Percentiles rank a stretch among this genome's conserved stretches.
Conservation (phyloP, 2,329 filamentous ascomycete genomes). For the Fusarium sublunatum region DNA sequence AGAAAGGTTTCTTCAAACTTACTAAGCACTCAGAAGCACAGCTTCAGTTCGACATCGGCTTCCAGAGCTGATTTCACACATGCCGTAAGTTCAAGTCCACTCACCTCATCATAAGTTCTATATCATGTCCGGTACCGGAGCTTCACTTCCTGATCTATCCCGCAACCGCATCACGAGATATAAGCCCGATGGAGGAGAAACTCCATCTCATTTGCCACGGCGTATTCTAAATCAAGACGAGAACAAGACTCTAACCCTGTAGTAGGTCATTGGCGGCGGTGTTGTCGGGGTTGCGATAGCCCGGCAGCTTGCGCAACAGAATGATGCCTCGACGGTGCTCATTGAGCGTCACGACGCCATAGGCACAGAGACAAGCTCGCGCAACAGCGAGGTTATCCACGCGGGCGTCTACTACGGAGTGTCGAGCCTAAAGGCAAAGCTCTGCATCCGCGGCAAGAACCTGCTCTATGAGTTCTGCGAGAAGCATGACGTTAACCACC, state of each 20-base stretch:
- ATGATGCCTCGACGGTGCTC: conserved; percentile 75
- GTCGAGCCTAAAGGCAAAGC: conserved; percentile 79
- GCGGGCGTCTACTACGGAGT: conserved; percentile 91
- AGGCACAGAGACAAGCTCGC: conserved; percentile 87
- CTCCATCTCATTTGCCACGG: neutral
- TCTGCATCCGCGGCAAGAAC: conserved; percentile 82
- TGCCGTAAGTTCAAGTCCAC: conserved; percentile 50
- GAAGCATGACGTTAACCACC: conserved; percentile 73
- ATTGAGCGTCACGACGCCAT: conserved; percentile 81
- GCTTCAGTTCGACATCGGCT: conserved; percentile 53
- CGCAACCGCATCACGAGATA: conserved; percentile 15
- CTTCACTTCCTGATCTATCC: conserved; percentile 11
- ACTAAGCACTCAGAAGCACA: conserved; percentile 24
- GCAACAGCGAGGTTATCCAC: conserved; percentile 97
- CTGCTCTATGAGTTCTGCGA: conserved; percentile 84
- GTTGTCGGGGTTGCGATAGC: conserved; percentile 85
- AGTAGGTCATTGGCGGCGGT: conserved; percentile 67
- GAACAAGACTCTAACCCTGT: conserved; percentile 3
- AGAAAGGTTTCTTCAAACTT: neutral
- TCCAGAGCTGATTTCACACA: conserved; percentile 58
- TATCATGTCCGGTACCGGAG: conserved; percentile 29
- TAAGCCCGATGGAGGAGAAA: neutral
- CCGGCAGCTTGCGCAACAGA: conserved; percentile 73
- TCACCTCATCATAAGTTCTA: conserved; percentile 3
- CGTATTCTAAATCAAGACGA: neutral